These are phyloP conservation scores for Phytophthora tubulina DNA, from an alignment of 352 stramenopile species.

Conservation along the genomic window DNA sequence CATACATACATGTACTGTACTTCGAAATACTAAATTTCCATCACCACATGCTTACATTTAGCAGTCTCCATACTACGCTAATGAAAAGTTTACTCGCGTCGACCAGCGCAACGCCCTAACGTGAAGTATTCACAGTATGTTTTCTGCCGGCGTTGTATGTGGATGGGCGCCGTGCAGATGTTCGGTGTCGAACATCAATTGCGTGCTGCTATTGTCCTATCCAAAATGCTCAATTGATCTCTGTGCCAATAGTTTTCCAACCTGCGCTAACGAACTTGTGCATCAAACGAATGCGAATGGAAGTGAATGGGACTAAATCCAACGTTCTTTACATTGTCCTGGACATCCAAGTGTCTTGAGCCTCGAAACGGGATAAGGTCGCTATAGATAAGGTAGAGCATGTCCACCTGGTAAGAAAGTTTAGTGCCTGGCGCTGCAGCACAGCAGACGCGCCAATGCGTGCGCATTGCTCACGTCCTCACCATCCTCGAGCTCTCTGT, in stretches of 20 bases:
- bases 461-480: constrained; percentile 18
- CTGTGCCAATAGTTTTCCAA: neutral
- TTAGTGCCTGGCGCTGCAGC: neutral
- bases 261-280: no score
- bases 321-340: constrained; percentile 1
- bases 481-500: constrained; percentile 18
- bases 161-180: neutral
- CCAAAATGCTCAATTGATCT: neutral
- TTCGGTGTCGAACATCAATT: neutral
- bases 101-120: neutral
- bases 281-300: no score
- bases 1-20: neutral
- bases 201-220: neutral
- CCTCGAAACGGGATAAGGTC: constrained; percentile 20
- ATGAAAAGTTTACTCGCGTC: neutral
- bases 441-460: constrained; percentile 3
- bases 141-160: neutral
- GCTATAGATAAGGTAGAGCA: neutral
- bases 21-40: neutral
- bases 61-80: no score
- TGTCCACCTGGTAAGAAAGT: neutral
- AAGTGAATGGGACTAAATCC: neutral
- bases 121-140: neutral
- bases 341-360: neutral
- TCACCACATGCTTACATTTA: no score